Evolutionary conservation across 345 rosid species (phyloP).

Genomic region (Populus ilicifolia): DNA sequence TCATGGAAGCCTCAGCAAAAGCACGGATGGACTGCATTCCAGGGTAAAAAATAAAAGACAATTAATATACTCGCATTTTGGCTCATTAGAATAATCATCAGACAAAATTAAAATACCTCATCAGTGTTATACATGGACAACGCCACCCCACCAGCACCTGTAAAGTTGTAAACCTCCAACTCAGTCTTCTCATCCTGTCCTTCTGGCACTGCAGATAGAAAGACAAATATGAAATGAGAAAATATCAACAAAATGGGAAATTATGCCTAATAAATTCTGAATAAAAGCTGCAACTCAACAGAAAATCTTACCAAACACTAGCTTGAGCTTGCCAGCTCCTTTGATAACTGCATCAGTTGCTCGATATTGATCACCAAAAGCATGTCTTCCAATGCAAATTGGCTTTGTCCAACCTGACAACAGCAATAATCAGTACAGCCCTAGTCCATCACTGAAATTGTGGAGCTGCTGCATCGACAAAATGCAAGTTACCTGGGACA

Average conservation of each 20-base stretch:
- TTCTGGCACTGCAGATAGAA: conserved; percentile 56
- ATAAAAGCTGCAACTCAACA: neutral
- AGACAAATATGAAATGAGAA: neutral
- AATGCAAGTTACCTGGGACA: conserved; percentile 61
- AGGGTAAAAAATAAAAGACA: conserved; percentile 5
- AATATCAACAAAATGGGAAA: neutral
- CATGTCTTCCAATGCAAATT: conserved; percentile 98
- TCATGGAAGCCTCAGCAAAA: conserved; percentile 96
- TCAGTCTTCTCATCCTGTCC: conserved; percentile 71
- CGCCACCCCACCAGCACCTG: conserved; percentile 92
- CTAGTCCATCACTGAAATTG: neutral
- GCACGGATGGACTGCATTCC: conserved; percentile 69
- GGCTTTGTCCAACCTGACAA: conserved; percentile 90
- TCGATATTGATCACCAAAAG: conserved; percentile 94
- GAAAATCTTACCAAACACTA: conserved; percentile 64
- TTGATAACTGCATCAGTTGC: conserved; percentile 89
- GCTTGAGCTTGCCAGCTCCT: conserved; percentile 88
- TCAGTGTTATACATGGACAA: conserved; percentile 95
- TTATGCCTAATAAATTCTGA: neutral
- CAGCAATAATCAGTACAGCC: neutral
- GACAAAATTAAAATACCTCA: conserved; percentile 48
- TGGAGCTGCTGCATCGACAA: neutral
- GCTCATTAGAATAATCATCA: neutral
- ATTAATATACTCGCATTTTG: conserved; percentile 9
- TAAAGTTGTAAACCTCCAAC: conserved; percentile 75